Percentiles rank a stretch among this genome's conserved stretches.
Evolutionary conservation across 176 grass and related monocot genomes (phyloP).

Genomic region (Calamus simplicifolius): DNA sequence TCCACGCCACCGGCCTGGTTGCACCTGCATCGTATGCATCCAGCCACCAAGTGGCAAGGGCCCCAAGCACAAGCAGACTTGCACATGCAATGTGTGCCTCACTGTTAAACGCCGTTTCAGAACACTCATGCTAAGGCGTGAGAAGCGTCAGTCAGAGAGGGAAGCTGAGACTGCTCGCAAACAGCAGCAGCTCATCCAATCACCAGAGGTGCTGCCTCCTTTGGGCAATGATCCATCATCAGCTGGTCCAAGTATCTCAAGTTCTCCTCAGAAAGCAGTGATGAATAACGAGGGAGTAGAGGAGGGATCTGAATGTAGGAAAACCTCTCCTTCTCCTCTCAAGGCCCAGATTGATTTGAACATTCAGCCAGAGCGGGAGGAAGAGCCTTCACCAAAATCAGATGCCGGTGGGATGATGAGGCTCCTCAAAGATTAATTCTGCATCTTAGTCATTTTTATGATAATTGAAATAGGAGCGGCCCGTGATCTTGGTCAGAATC

Average conservation of each 20-base stretch:
- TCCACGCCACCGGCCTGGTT: slow-evolving; percentile 83
- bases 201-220: slow-evolving; percentile 21
- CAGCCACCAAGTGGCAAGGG: slow-evolving; percentile 99
- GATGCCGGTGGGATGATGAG: slow-evolving; percentile 24
- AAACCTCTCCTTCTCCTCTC: slow-evolving; percentile 53
- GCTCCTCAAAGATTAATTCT: slow-evolving; percentile 4
- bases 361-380: slow-evolving; percentile 91
- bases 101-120: slow-evolving; percentile 86
- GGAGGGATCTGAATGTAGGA: slow-evolving; percentile 43
- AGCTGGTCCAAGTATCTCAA: slow-evolving; percentile 2
- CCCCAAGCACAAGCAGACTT: slow-evolving; percentile 88
- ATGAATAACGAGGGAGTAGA: slow-evolving; percentile 30
- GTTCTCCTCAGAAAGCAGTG: slow-evolving; percentile 24
- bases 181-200: slow-evolving; percentile 28
- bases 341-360: slow-evolving; percentile 99
- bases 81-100: slow-evolving; percentile 93
- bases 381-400: slow-evolving; percentile 78
- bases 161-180: slow-evolving; percentile 28
- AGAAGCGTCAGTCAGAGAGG: slow-evolving; percentile 54
- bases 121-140: slow-evolving; percentile 89
- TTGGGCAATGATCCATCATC: neutral
- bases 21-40: slow-evolving; percentile 98
- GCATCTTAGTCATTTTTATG: neutral
- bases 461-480: too few species aligned
- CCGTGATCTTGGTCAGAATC: too few species aligned